These are phyloP conservation scores for Ophiosphaerella herpotricha DNA, from an alignment of 2,329 filamentous ascomycete genomes.

Conservation along the genomic window DNA sequence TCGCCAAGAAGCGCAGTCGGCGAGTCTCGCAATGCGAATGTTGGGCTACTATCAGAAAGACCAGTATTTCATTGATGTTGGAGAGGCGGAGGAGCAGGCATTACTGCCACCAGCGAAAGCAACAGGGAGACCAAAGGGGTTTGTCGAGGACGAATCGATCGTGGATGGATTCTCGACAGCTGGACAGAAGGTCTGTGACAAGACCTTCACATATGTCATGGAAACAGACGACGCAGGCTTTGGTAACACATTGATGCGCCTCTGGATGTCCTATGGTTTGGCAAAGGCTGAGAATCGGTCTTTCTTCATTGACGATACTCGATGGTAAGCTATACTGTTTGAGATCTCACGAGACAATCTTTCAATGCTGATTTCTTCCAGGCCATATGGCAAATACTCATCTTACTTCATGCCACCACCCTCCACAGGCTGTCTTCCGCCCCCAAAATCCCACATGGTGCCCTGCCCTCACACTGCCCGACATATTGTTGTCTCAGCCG, in stretches of 20 bases:
- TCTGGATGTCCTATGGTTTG: constrained; percentile 85
- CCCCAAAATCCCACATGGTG: constrained; percentile 74
- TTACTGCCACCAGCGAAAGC: constrained; percentile 58
- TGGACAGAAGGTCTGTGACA: constrained; percentile 64
- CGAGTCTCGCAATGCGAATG: constrained; percentile 38
- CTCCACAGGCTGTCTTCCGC: constrained; percentile 67
- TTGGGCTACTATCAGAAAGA: constrained; percentile 65
- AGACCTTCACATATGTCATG: constrained; percentile 76
- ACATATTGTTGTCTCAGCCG: constrained; percentile 74
- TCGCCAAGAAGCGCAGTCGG: constrained; percentile 40
- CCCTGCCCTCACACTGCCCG: constrained; percentile 77
- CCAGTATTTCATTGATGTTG: constrained; percentile 73
- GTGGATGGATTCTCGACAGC: constrained; percentile 32
- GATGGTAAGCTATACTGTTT: constrained; percentile 58
- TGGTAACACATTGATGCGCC: constrained; percentile 73
- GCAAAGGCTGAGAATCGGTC: constrained; percentile 73
- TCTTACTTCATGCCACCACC: constrained; percentile 74
- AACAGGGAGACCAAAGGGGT: constrained; percentile 42
- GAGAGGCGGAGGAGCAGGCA: constrained; percentile 69
- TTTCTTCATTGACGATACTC: constrained; percentile 84
- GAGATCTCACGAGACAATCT: too few relatives aligned
- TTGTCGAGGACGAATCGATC: constrained; percentile 45
- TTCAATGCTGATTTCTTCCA: constrained; percentile 28
- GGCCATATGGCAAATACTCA: constrained; percentile 76
- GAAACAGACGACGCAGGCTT: constrained; percentile 76